Base-by-base conservation (phyloP, 192 early-diverging fungal species). In the Dissophora globulifera region DNA sequence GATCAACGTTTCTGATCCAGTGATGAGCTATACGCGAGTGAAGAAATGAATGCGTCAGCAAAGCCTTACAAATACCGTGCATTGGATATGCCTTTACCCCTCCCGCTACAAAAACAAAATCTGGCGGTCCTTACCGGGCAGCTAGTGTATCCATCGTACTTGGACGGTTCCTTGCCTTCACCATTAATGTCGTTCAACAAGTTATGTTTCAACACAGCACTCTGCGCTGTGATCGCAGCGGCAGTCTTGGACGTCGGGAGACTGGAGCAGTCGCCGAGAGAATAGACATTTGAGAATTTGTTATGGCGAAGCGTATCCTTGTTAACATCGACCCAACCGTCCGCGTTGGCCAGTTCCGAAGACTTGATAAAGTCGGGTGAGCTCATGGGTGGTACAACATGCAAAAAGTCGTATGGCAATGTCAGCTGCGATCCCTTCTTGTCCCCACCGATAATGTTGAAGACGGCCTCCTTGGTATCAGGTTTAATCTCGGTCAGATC, bases 231-330 rank as follows among this genome's bases (percentile, higher is more conserved):
- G 51, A 92, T 93, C n/a, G 94, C 93, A 23, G 94, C 93, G 11
- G 94, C 94, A 6, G 94, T 95, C 84, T 95, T 95, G 59, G 93
- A 94, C 0, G 94, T 95, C 15, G 94, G 94, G n/a, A 92, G 81
- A 15, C 87, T 89, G 27, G 91, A 92, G 63, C 90, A 88, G 79
- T 95, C 94, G 58, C 94, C 94, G 0, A 94, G 72, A n/a, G 92
- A 70, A 67, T 88, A 95, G 27, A 95, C 79, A 46, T 94, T 93
- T 55, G 85, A 29, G 64, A 88, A 95, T 62, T 87, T 90, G 71
- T 71, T 85, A 79, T 95, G 94, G 66, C 92, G 92, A 26, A 92
- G 81, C 0, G 94, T 93, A 58, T 86, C 80, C 78, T 91, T 90
- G 82, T 90, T 81, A 9, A 95, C 90, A 66, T 93, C 90, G 16